Conservation (phyloP, 768 basidiomycete species). For the Paxillus involutus region DNA sequence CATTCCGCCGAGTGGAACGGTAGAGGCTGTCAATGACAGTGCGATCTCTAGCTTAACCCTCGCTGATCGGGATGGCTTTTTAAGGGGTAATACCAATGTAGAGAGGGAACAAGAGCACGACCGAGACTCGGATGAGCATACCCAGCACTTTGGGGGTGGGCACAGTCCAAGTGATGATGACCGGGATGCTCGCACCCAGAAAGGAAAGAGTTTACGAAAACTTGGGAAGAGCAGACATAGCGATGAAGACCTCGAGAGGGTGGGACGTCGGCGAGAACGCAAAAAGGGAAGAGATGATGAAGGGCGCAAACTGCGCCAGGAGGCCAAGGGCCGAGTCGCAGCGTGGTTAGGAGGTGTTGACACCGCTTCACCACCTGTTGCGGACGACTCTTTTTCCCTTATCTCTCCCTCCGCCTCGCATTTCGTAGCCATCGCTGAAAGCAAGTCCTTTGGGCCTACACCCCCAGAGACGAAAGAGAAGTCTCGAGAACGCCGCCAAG, state of each 20-base stretch:
- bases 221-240: constrained; percentile 25
- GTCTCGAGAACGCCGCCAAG: constrained; percentile 4
- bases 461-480: constrained; percentile 7
- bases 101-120: constrained; percentile 15
- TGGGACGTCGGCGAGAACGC: constrained; percentile 24
- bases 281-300: constrained; percentile 36
- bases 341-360: constrained; percentile 76
- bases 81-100: neutral
- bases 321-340: constrained; percentile 71
- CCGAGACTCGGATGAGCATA: constrained; percentile 32
- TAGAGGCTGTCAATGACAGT: constrained; percentile 38
- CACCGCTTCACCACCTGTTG: constrained; percentile 46
- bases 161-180: constrained; percentile 32
- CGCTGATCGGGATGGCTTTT: constrained; percentile 27
- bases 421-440: constrained; percentile 27
- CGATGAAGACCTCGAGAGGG: constrained; percentile 26
- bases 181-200: constrained; percentile 29
- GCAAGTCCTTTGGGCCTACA: constrained; percentile 19
- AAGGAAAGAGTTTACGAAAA: constrained; percentile 23
- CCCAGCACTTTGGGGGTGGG: constrained; percentile 27
- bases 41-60: constrained; percentile 50
- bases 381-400: constrained; percentile 37
- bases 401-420: constrained; percentile 33
- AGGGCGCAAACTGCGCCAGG: constrained; percentile 36
- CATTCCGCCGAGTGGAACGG: constrained; percentile 33